phyloP scores from a whole-genome alignment of 2,329 filamentous ascomycete genomes.

The Alternaria rosae region DNA sequence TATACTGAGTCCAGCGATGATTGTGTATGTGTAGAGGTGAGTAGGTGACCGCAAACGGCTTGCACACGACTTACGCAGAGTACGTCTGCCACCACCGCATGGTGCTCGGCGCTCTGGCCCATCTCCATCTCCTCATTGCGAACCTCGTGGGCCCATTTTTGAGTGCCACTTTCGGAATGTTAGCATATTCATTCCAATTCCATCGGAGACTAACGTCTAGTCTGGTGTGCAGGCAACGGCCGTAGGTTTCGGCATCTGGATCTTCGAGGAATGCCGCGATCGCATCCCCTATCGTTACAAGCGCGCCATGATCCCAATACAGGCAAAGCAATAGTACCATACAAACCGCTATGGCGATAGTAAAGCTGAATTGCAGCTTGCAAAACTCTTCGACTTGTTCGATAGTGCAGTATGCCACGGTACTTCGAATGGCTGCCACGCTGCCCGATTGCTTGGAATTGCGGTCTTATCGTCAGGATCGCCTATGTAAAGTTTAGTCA shows the following conservation, averaged over 20 bases:
- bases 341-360: conserved; percentile 20
- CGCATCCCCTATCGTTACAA: conserved; percentile 36
- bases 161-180: not conserved
- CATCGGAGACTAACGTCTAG: not conserved
- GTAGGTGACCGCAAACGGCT: not conserved
- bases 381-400: conserved; percentile 29
- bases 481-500: conserved; percentile 9
- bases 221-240: conserved; percentile 11
- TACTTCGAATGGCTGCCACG: conserved; percentile 19
- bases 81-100: not conserved
- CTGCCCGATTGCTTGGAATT: conserved; percentile 5
- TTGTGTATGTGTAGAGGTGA: not conserved
- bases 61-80: not conserved
- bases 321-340: conserved; percentile 21
- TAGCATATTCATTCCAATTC: not conserved
- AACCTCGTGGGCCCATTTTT: not conserved
- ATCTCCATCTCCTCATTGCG: not conserved
- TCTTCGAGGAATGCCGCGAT: conserved; percentile 28
- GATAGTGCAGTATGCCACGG: conserved; percentile 28
- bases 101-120: not conserved
- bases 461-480: conserved; percentile 6
- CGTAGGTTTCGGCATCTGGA: conserved; percentile 23
- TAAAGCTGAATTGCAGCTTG: conserved; percentile 36
- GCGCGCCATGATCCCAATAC: conserved; percentile 7
- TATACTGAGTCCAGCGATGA: not conserved